Percentiles rank a stretch among this genome's conserved stretches.
These are phyloP conservation scores for Saccharum officinarum DNA, from an alignment of 176 grass and related monocot species.

Conservation along the genomic window DNA sequence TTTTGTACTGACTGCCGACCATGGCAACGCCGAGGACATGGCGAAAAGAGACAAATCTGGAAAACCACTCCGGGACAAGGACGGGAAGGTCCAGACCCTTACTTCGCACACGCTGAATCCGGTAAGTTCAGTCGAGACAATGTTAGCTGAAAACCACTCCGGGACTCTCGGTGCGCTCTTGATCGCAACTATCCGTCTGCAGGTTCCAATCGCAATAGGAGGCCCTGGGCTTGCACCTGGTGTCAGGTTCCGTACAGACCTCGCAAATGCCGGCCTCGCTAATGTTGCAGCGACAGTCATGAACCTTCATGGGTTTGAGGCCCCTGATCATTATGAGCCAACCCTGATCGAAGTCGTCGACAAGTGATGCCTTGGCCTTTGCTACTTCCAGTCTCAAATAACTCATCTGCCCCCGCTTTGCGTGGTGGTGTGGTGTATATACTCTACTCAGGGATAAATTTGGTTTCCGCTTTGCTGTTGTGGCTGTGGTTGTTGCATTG, in stretches of 20 bases:
- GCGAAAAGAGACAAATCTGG: slow-evolving; percentile 83
- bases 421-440: not conserved
- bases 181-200: not conserved
- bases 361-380: slow-evolving; percentile 24
- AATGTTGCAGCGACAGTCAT: slow-evolving; percentile 85
- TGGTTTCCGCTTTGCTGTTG: not conserved
- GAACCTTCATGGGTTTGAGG: slow-evolving; percentile 85
- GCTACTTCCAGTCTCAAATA: not conserved
- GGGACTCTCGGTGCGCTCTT: not conserved
- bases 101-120: slow-evolving; percentile 92
- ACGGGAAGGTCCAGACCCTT: slow-evolving; percentile 77
- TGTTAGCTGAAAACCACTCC: no score
- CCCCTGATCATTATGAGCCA: slow-evolving; percentile 65
- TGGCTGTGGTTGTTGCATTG: not conserved
- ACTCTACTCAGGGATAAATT: not conserved
- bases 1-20: slow-evolving; percentile 80
- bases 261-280: slow-evolving; percentile 60
- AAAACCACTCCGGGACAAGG: slow-evolving; percentile 52
- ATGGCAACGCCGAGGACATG: slow-evolving; percentile 99
- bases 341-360: slow-evolving; percentile 60
- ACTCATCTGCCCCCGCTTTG: not conserved
- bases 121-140: slow-evolving; percentile 36
- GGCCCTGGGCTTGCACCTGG: slow-evolving; percentile 67
- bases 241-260: slow-evolving; percentile 55
- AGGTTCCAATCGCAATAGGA: slow-evolving; percentile 92